Conservation (phyloP, 371 early-diverging fungal genomes). For the Catenaria anguillulae region DNA sequence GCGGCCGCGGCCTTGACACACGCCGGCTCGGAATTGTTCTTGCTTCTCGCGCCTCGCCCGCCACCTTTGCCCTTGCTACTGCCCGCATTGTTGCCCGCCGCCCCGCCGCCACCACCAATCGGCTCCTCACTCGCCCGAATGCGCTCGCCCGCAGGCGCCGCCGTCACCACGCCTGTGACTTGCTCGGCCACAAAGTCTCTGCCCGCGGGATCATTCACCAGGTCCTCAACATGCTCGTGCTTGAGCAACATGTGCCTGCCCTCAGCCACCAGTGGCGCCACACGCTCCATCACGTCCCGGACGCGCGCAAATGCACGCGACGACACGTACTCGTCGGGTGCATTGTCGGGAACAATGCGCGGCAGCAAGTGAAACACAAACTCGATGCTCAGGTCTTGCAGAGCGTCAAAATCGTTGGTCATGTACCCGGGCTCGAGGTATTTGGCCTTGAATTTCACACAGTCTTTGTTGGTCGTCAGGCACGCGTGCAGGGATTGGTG, state of each 20-base stretch:
- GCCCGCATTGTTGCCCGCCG: too few species aligned
- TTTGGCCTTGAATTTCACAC: not conserved
- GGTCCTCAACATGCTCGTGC: not conserved
- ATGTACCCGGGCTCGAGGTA: not conserved
- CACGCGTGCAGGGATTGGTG: not conserved
- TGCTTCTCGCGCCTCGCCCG: too few species aligned
- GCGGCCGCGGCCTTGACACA: too few species aligned
- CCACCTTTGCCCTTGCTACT: too few species aligned
- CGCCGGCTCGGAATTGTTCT: too few species aligned
- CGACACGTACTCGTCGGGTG: constrained; percentile 7
- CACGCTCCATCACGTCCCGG: not conserved
- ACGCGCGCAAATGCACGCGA: not conserved
- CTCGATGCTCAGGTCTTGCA: constrained; percentile 4
- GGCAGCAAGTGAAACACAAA: constrained; percentile 9
- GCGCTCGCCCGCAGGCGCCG: too few species aligned
- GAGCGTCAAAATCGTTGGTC: constrained; percentile 8
- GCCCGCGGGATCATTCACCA: not conserved
- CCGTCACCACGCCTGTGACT: too few species aligned
- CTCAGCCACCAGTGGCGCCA: not conserved
- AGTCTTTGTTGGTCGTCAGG: not conserved
- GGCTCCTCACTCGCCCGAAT: too few species aligned
- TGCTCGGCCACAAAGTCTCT: not conserved
- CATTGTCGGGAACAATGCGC: not conserved
- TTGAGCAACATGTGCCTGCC: not conserved
- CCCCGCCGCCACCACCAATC: too few species aligned